These are phyloP conservation scores for Vitellaria paradoxa DNA, from an alignment of 179 eudicot genomes.

Conservation along the genomic window DNA sequence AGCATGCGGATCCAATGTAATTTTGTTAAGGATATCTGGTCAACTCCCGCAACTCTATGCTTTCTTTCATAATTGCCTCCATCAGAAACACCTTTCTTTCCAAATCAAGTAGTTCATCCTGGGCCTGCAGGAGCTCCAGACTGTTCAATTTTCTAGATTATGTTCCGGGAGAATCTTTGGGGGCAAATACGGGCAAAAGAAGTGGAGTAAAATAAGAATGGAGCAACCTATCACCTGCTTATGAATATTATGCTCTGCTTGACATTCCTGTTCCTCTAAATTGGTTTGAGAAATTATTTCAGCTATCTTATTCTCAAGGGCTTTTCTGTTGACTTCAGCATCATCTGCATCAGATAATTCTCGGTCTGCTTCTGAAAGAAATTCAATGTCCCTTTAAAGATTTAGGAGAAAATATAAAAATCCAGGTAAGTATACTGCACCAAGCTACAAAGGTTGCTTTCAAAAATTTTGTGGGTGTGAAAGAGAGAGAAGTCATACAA, in stretches of 20 bases:
- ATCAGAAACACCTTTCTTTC: constrained; percentile 53
- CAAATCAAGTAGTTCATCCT: constrained; percentile 42
- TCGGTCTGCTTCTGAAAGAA: constrained; percentile 15
- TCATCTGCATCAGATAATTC: constrained; percentile 16
- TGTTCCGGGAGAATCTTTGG: background rate
- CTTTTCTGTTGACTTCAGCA: constrained; percentile 30
- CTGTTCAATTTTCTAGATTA: background rate
- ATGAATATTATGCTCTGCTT: constrained; percentile 40
- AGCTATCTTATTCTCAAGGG: constrained; percentile 42
- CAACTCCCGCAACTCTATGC: constrained; percentile 55
- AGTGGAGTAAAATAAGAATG: background rate
- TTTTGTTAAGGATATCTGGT: constrained; percentile 61
- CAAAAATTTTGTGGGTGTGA: background rate
- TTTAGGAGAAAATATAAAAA: background rate
- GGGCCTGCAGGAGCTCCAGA: constrained; percentile 39
- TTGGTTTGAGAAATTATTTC: constrained; percentile 43
- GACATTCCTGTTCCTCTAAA: constrained; percentile 41
- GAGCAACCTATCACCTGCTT: constrained; percentile 34
- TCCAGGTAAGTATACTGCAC: background rate
- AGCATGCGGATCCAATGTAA: background rate
- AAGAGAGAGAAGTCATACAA: background rate
- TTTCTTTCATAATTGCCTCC: constrained; percentile 52
- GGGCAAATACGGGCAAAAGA: background rate
- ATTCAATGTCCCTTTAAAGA: background rate
- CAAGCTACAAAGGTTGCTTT: background rate